These are phyloP conservation scores for Conticribra guillardii DNA, from an alignment of 108 stramenopile genomes.

Conservation along the genomic window DNA sequence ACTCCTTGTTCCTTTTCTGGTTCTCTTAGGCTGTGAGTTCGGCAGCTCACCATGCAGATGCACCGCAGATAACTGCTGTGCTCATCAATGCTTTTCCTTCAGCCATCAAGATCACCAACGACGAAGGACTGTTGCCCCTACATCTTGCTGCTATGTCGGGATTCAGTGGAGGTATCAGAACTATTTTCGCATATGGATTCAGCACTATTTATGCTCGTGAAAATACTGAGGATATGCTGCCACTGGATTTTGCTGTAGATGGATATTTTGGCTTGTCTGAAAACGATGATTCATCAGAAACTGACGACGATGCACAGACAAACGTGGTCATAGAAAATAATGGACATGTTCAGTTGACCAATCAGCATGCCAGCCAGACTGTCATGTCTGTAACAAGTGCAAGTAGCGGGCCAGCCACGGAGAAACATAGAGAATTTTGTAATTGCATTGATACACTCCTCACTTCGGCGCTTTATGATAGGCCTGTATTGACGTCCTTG, in stretches of 20 bases:
- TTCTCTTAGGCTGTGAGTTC: slow-evolving; percentile 15
- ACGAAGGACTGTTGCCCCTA: slow-evolving; percentile 23
- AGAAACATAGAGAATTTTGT: not conserved
- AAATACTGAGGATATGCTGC: slow-evolving; percentile 24
- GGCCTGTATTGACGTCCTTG: slow-evolving; percentile 3
- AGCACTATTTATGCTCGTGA: slow-evolving; percentile 25
- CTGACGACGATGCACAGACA: not conserved
- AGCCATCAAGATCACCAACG: slow-evolving; percentile 25
- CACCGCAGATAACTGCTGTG: slow-evolving; percentile 23
- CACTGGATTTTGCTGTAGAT: slow-evolving; percentile 29
- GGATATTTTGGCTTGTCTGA: slow-evolving; percentile 9
- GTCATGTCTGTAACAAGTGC: not conserved
- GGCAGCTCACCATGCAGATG: slow-evolving; percentile 22
- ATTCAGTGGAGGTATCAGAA: slow-evolving; percentile 17
- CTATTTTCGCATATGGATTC: slow-evolving; percentile 28
- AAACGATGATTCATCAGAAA: not conserved
- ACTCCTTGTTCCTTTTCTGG: slow-evolving; percentile 1
- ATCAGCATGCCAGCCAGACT: not conserved
- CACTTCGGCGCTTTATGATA: slow-evolving; percentile 15
- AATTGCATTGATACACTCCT: slow-evolving; percentile 18
- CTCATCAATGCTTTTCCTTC: slow-evolving; percentile 14
- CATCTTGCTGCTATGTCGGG: slow-evolving; percentile 36
- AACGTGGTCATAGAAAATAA: no score
- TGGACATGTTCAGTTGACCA: not conserved
- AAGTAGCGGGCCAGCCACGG: not conserved